Percentiles rank a stretch among this genome's conserved stretches.
phyloP scores from a whole-genome alignment of 2,329 filamentous ascomycete species.

The Nectriaceae sp. region DNA sequence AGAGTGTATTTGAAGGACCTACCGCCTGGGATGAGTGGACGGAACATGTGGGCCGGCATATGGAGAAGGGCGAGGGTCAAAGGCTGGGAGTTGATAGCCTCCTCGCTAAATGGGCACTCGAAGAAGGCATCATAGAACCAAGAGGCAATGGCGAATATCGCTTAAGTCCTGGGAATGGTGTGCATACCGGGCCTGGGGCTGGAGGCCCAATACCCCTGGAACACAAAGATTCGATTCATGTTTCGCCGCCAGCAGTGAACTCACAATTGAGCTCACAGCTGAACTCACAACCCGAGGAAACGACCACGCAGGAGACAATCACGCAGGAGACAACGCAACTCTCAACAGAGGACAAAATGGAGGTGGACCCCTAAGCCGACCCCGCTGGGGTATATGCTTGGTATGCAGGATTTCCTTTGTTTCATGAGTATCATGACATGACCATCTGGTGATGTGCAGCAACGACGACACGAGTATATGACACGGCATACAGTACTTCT shows the following conservation, averaged over 20 bases:
- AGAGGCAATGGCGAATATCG: conserved; percentile 58
- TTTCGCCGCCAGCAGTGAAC: conserved; percentile 22
- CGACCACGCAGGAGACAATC: conserved; percentile 22
- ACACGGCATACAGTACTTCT: conserved; percentile 15
- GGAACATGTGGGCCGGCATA: conserved; percentile 87
- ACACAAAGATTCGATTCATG: conserved; percentile 28
- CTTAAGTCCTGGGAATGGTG: conserved; percentile 39
- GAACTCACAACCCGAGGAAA: conserved; percentile 26
- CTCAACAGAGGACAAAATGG: conserved; percentile 28
- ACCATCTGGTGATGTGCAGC: conserved; percentile 19
- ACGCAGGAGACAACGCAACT: conserved; percentile 1
- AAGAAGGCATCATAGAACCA: conserved; percentile 63
- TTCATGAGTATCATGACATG: conserved; percentile 12
- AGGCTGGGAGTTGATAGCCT: conserved; percentile 58
- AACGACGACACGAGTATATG: conserved; percentile 32
- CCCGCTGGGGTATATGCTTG: neutral
- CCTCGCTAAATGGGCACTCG: conserved; percentile 62
- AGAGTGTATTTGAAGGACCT: conserved; percentile 67
- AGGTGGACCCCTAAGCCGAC: conserved; percentile 22
- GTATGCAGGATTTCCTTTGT: conserved; percentile 17
- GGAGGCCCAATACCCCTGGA: conserved; percentile 19
- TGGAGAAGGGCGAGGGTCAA: conserved; percentile 71
- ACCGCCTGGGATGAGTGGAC: conserved; percentile 88
- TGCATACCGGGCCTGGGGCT: conserved; percentile 17
- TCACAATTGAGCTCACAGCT: too few relatives aligned